Base-by-base conservation (phyloP, 768 basidiomycete genomes). In the Leccinum longicurvipes region DNA sequence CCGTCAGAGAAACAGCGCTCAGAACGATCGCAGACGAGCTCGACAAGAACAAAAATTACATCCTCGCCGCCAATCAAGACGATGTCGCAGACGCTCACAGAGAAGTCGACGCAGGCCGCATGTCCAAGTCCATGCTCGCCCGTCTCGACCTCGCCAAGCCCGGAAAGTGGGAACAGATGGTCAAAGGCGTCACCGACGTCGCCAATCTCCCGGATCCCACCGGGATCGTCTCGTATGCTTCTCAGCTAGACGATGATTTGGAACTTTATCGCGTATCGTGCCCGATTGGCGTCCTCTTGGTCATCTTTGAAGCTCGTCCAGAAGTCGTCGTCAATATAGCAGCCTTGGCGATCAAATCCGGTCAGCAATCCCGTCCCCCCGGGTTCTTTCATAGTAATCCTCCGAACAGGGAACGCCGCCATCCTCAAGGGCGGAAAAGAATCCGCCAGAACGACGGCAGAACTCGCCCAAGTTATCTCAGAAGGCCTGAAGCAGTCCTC, bases 291-390 rank as follows among this genome's bases (percentile, higher is more conserved):
- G 94, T 97, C 1, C 77, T 99, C 12, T 79, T 99, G 50, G 92
- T 98, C 59, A 96, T 99, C 58, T 99, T 99, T 63, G 97, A 98
- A 72, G 91, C 96, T 3, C 82, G 96, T 27, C 97, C 97, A 1
- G 97, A 99, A 70, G 96, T 99, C 12, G 93, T 98, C 24, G 91
- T 98, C 39, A 98, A 98, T 69, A 98, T 99, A 60, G 92, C 97
- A 6, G 83, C 94, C 0, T 76, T 98, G 66, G 96, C 97, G 1
- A 91, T 99, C 68, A 99, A 98, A 72, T 97, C 94, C 28, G 96
- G 96, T 92, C 58, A 56, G 83, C 66, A 19, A 6, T 19, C 15
- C 24, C 23, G 21, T 47, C 46, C 17, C 19, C 9, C 17, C 36
- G 9, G 19, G 10, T 55, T 56, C 55, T 49, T 32, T 19, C 44